A percentile compares a stretch with the other conserved stretches of the same genome.
Conservation (phyloP, 768 basidiomycete genomes). For the Thelephora ganbajun region DNA sequence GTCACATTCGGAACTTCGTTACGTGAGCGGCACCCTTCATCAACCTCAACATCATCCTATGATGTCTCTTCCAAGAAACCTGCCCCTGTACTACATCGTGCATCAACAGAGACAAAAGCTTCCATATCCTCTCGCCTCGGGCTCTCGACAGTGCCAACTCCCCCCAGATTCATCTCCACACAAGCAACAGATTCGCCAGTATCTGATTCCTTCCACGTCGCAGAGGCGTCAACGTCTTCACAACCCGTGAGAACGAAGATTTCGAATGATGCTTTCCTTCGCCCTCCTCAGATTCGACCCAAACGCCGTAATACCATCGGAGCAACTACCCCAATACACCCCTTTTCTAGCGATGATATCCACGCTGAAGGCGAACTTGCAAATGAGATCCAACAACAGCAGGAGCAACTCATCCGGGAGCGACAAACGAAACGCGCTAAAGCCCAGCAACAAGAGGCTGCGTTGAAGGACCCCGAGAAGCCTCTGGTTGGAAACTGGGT, state of each 20-base stretch:
- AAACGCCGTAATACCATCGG: conserved; percentile 63
- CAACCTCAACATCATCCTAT: conserved; percentile 16
- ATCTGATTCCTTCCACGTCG: conserved; percentile 1
- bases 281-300: conserved; percentile 34
- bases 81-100: conserved; percentile 25
- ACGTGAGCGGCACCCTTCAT: conserved; percentile 17
- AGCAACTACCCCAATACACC: conserved; percentile 6
- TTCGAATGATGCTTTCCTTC: conserved; percentile 34
- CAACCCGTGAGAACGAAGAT: conserved; percentile 12
- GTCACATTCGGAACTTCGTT: conserved; percentile 22
- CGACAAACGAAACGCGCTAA: conserved; percentile 59
- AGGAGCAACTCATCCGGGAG: conserved; percentile 76
- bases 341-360: conserved; percentile 20
- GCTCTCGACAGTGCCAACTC: conserved; percentile 6
- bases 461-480: conserved; percentile 28
- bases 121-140: conserved; percentile 15
- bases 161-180: neutral
- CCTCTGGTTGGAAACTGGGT: conserved; percentile 90
- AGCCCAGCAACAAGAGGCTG: conserved; percentile 42
- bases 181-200: no score
- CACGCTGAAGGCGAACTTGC: conserved; percentile 44
- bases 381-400: conserved; percentile 77
- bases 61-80: conserved; percentile 11
- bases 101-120: conserved; percentile 37
- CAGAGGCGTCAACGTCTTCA: conserved; percentile 14